phyloP scores from a whole-genome alignment of 1,284 basidiomycete species.

The Moesziomyces antarcticus region DNA sequence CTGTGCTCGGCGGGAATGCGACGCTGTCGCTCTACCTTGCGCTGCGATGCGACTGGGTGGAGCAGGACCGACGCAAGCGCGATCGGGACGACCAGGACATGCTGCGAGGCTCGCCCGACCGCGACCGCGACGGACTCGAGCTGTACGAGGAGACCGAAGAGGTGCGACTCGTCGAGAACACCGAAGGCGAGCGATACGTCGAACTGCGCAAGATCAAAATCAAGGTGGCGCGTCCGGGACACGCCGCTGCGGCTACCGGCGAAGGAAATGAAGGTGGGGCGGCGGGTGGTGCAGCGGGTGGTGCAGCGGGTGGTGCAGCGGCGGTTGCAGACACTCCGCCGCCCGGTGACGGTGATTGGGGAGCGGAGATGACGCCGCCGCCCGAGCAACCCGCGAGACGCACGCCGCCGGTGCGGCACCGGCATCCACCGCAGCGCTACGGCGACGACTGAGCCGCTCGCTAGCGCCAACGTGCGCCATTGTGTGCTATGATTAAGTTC shows the following conservation, averaged over 20 bases:
- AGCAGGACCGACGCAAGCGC: constrained; percentile 13
- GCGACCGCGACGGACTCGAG: constrained; percentile 36
- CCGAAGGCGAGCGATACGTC: constrained; percentile 27
- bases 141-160: constrained; percentile 71
- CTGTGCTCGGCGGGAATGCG: constrained; percentile 35
- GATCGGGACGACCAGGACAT: constrained; percentile 4
- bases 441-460: constrained; percentile 1
- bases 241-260: background rate
- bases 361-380: constrained; percentile 1
- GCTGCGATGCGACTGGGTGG: constrained; percentile 26
- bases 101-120: background rate
- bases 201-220: constrained; percentile 29
- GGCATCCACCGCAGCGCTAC: constrained; percentile 24
- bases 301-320: background rate
- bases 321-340: background rate
- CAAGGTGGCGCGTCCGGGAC: constrained; percentile 1
- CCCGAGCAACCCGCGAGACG: constrained; percentile 11
- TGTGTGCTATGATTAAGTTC: too few species aligned
- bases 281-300: background rate
- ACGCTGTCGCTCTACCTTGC: constrained; percentile 38
- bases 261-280: background rate
- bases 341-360: constrained; percentile 3
- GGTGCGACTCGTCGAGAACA: constrained; percentile 64
- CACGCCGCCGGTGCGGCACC: constrained; percentile 18
- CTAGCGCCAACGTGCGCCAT: too few species aligned